These are phyloP conservation scores for Aegilops tauschii DNA, from an alignment of 176 grass and related monocot genomes.

Conservation along the genomic window DNA sequence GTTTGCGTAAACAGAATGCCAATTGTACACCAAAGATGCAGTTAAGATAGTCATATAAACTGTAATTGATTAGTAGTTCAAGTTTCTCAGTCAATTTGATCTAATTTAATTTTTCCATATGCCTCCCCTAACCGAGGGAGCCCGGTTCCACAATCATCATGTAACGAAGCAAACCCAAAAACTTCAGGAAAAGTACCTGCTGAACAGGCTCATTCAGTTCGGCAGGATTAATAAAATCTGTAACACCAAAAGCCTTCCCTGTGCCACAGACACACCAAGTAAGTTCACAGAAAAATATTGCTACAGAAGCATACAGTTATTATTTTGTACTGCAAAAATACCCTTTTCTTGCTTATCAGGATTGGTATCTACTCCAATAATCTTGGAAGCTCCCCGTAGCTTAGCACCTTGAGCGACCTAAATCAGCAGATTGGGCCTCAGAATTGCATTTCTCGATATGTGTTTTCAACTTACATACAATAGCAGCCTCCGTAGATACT, in stretches of 20 bases:
- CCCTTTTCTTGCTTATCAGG: slow-evolving; percentile 83
- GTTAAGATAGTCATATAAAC: slow-evolving; percentile 2
- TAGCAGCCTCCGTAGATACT: slow-evolving; percentile 39
- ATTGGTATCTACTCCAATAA: slow-evolving; percentile 92
- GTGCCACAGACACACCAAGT: slow-evolving; percentile 43
- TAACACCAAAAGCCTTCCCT: slow-evolving; percentile 89
- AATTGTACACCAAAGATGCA: neutral
- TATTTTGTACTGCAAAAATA: slow-evolving; percentile 30
- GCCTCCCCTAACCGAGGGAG: no score
- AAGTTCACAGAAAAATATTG: slow-evolving; percentile 11
- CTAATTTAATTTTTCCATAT: neutral
- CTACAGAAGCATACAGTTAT: neutral
- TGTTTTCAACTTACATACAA: slow-evolving; percentile 16
- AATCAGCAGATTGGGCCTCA: slow-evolving; percentile 16
- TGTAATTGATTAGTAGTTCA: neutral
- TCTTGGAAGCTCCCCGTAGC: slow-evolving; percentile 71
- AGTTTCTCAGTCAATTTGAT: neutral
- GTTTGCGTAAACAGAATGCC: neutral
- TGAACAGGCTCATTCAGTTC: slow-evolving; percentile 75
- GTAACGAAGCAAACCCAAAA: neutral
- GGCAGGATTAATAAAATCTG: slow-evolving; percentile 76
- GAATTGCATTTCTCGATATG: neutral
- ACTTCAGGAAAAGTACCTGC: slow-evolving; percentile 53
- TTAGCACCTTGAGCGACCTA: slow-evolving; percentile 97
- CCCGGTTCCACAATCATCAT: no score